Conservation (phyloP, 2,329 filamentous ascomycete genomes). For the Fusarium pilosicola region DNA sequence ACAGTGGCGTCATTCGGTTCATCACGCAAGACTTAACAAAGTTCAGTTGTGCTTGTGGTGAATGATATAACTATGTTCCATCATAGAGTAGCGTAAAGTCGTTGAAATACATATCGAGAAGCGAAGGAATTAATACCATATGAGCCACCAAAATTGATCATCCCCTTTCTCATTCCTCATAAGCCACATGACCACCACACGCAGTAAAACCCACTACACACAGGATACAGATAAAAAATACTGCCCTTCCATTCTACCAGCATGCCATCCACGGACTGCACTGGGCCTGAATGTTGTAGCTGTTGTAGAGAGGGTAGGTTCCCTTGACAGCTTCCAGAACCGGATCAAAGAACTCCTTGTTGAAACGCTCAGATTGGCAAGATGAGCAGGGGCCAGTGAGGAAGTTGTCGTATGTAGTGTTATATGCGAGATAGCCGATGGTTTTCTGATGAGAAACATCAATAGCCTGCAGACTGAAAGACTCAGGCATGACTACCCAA, state of each 20-base stretch:
- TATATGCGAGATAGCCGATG: conserved; percentile 51
- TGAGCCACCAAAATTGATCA: conserved; percentile 30
- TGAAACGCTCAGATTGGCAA: conserved; percentile 51
- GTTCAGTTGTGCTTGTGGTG: background rate
- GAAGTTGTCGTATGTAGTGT: conserved; percentile 52
- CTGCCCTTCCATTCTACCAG: background rate
- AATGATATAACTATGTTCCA: background rate
- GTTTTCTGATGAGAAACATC: conserved; percentile 48
- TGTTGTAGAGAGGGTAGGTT: conserved; percentile 52
- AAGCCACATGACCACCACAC: conserved; percentile 9
- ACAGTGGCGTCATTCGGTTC: background rate
- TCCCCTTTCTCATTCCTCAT: conserved; percentile 1
- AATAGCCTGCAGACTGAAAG: conserved; percentile 49
- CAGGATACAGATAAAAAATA: background rate
- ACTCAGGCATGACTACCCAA: conserved; percentile 55
- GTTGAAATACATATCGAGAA: conserved; percentile 33
- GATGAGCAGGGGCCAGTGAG: conserved; percentile 50
- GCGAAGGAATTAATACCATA: conserved; percentile 31
- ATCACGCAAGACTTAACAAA: background rate
- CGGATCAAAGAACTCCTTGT: conserved; percentile 51
- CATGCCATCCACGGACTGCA: conserved; percentile 54
- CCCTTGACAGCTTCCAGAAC: conserved; percentile 52
- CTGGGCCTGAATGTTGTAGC: conserved; percentile 51
- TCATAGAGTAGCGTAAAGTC: conserved; percentile 25
- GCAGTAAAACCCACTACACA: conserved; percentile 14